Conservation (phyloP, 306 rosid genomes). For the Lathyrus tuberosus region DNA sequence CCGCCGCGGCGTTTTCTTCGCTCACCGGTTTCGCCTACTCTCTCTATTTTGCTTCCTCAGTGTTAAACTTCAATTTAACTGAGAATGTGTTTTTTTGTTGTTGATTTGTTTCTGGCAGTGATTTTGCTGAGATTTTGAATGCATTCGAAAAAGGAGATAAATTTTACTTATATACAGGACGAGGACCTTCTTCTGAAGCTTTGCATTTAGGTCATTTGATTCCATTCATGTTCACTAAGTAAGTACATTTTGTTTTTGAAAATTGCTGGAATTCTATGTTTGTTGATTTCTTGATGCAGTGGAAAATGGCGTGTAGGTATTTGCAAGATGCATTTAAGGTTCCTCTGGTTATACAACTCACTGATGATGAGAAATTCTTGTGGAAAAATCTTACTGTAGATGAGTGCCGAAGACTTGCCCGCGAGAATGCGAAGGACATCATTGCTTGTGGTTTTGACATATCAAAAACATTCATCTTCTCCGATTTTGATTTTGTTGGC, state of each 20-base stretch:
- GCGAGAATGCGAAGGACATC: conserved; percentile 91
- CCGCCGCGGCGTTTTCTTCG: conserved; percentile 93
- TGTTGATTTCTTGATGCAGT: not conserved
- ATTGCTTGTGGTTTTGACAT: conserved; percentile 97
- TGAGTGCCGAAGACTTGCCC: conserved; percentile 78
- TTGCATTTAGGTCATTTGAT: conserved; percentile 90
- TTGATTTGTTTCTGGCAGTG: conserved; percentile 42
- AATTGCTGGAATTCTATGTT: too few relatives aligned
- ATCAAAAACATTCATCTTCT: conserved; percentile 79
- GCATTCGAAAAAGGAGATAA: conserved; percentile 76
- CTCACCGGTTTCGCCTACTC: conserved; percentile 64
- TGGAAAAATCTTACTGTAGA: conserved; percentile 84
- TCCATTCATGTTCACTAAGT: conserved; percentile 95
- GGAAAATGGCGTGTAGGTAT: conserved; percentile 59
- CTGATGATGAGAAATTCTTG: conserved; percentile 92
- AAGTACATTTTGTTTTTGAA: conserved; percentile 27
- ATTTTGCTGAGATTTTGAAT: conserved; percentile 73
- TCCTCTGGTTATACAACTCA: conserved; percentile 88
- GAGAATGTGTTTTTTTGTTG: not conserved
- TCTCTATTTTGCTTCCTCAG: not conserved
- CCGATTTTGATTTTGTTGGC: conserved; percentile 75
- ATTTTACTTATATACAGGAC: conserved; percentile 87
- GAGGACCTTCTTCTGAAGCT: conserved; percentile 97
- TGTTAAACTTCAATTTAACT: not conserved
- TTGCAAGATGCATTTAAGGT: conserved; percentile 95